A percentile compares a stretch with the other conserved stretches of the same genome.
phyloP scores from a whole-genome alignment of 2,329 filamentous ascomycete genomes.

The Arthrobotrys sphaeroides region DNA sequence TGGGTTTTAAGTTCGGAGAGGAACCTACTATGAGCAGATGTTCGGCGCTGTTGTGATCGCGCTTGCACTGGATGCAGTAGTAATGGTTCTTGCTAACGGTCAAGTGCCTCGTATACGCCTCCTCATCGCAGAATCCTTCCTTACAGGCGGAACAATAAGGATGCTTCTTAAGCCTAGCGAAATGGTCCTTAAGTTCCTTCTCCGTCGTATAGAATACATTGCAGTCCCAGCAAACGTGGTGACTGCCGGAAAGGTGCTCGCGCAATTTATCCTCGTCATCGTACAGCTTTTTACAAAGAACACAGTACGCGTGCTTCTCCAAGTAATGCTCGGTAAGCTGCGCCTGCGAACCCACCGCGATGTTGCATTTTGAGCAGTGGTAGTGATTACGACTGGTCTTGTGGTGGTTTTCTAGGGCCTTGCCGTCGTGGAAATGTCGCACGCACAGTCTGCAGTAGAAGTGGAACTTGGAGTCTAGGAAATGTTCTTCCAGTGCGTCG shows the following conservation, averaged over 20 bases:
- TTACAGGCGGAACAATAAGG: slow-evolving; percentile 40
- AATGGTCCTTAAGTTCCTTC: slow-evolving; percentile 51
- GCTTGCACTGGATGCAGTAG: slow-evolving; percentile 50
- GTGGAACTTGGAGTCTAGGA: slow-evolving; percentile 50
- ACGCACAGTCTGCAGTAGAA: slow-evolving; percentile 47
- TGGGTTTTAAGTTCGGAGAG: background rate
- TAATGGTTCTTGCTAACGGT: slow-evolving; percentile 49
- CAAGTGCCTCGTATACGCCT: slow-evolving; percentile 36
- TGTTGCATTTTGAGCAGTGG: slow-evolving; percentile 47
- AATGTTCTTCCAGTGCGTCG: slow-evolving; percentile 46
- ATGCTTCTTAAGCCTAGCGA: slow-evolving; percentile 39
- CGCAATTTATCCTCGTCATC: slow-evolving; percentile 39
- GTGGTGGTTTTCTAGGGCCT: slow-evolving; percentile 51
- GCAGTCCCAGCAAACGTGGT: slow-evolving; percentile 51
- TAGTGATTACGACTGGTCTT: slow-evolving; percentile 44
- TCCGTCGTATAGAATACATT: slow-evolving; percentile 51
- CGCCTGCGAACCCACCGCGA: slow-evolving; percentile 25
- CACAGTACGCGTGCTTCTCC: slow-evolving; percentile 42
- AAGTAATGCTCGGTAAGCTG: slow-evolving; percentile 50
- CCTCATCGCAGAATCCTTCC: slow-evolving; percentile 40
- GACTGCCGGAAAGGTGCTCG: slow-evolving; percentile 35
- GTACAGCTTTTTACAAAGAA: slow-evolving; percentile 42
- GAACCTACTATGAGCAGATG: slow-evolving; percentile 37
- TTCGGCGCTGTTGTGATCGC: slow-evolving; percentile 48
- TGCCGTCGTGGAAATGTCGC: slow-evolving; percentile 44